Base-by-base conservation (phyloP, 352 stramenopile genomes). In the Phytophthora litchii region DNA sequence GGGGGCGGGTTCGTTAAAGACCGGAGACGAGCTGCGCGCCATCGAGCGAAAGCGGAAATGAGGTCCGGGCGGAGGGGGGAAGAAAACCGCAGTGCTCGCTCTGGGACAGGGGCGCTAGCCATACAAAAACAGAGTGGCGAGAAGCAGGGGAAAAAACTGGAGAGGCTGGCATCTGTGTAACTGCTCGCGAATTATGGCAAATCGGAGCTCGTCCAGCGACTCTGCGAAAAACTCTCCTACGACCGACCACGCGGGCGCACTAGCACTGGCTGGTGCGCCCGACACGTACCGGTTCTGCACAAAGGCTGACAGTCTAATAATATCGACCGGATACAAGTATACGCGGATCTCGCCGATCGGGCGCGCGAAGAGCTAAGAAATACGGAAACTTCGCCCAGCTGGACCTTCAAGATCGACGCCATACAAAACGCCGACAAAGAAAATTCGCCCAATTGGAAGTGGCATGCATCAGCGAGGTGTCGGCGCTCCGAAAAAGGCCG, bases 11-110 rank as follows among this genome's bases (percentile, higher is more conserved):
- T 86, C 72, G 60, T 89, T 82, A 58, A 84, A 88, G 35, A 90
- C 53, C 14, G 80, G 80, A 41, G 77, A 83, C 20, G 71, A 73
- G 67, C 83, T 92, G 59, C 60, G 69, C 34, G 80, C 76, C 78
- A 87, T 86, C 31, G 37, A 76, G 62, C 54, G 47, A 72, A 76
- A 72, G 58, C 62, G 63, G 57, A 69, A 76, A 72, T 76, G 67
- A 76, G 61, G 53, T 49, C 20, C 17, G 4, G 46, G 60, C 50
- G 43, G 53, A 46, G 50, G 38, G 67, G 54, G 62, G 60, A 70
- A 64, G 49, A 70, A 77, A 80, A 64, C 64, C 60, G 54, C 53
- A 57, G 64, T 55, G 32, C 20, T 17, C 5, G 23, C 27, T 43
- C 72, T 66, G 70, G 60, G 68, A 71, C 58, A 68, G 57, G 54